Evolutionary conservation across 208 protist species (phyloP).

Genomic region (Lotmaria passim): DNA sequence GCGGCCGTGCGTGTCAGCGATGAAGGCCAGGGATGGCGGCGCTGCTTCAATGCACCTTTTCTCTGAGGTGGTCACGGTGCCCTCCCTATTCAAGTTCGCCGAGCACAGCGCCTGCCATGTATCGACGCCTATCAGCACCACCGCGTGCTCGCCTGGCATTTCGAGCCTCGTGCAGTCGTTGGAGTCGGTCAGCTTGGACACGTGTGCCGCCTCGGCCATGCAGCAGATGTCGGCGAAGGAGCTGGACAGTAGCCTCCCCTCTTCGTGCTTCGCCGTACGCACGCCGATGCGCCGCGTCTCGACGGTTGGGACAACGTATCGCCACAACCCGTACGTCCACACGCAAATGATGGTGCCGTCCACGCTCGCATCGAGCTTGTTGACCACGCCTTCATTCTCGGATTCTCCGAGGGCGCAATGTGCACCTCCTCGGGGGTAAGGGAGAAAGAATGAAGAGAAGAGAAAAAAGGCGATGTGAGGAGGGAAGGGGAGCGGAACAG

Average conservation of each 20-base stretch:
- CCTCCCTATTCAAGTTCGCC: conserved; percentile 13
- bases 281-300: conserved; percentile 2
- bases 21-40: too few species aligned
- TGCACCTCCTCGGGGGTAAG: too few species aligned
- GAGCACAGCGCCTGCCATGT: not conserved
- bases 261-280: not conserved
- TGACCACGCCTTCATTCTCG: too few species aligned
- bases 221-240: not conserved
- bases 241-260: not conserved
- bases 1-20: not conserved
- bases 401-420: too few species aligned
- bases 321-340: conserved; percentile 8
- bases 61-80: conserved; percentile 5
- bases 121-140: not conserved
- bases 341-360: conserved; percentile 1
- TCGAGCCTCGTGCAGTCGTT: conserved; percentile 14
- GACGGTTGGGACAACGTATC: not conserved
- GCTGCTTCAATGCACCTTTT: too few species aligned
- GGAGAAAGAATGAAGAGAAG: too few species aligned
- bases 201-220: not conserved
- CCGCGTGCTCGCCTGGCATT: conserved; percentile 3
- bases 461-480: too few species aligned
- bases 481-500: too few species aligned
- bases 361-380: too few species aligned
- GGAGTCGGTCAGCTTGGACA: conserved; percentile 3